A percentile compares a stretch with the other conserved stretches of the same genome.
Conservation (phyloP, 257 asterid genomes). For the Eustoma russellianum region DNA sequence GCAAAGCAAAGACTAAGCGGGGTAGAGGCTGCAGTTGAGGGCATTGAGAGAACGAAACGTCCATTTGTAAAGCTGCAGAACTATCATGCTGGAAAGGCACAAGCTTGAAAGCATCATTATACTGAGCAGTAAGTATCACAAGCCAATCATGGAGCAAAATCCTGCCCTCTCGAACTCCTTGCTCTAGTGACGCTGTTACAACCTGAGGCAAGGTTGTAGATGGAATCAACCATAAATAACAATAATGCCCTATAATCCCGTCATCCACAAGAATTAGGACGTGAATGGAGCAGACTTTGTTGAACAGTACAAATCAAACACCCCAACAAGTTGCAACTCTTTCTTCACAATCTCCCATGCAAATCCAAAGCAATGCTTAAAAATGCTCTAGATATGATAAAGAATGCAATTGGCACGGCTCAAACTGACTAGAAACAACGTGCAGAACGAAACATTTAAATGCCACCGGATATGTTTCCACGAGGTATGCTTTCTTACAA, state of each 20-base stretch:
- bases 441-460: too few relatives aligned
- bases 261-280: not conserved
- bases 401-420: too few relatives aligned
- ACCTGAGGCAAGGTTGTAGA: slow-evolving; percentile 43
- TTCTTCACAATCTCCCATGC: too few relatives aligned
- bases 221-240: slow-evolving; percentile 3
- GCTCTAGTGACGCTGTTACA: slow-evolving; percentile 76
- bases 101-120: slow-evolving; percentile 73
- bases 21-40: slow-evolving; percentile 89
- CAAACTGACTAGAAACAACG: too few relatives aligned
- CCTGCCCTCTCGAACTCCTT: slow-evolving; percentile 95
- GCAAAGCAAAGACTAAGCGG: slow-evolving; percentile 87
- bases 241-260: not conserved
- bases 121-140: slow-evolving; percentile 87
- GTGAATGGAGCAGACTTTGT: not conserved
- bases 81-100: slow-evolving; percentile 54
- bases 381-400: too few relatives aligned
- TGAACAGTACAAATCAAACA: too few relatives aligned
- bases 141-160: slow-evolving; percentile 94
- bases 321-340: too few relatives aligned
- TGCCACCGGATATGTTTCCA: too few relatives aligned
- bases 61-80: slow-evolving; percentile 40
- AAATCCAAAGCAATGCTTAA: too few relatives aligned
- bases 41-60: slow-evolving; percentile 87
- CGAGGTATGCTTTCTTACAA: too few relatives aligned